A percentile compares a stretch with the other conserved stretches of the same genome.
Evolutionary conservation across 345 rosid species (phyloP).

Genomic region (Hibiscus syriacus): DNA sequence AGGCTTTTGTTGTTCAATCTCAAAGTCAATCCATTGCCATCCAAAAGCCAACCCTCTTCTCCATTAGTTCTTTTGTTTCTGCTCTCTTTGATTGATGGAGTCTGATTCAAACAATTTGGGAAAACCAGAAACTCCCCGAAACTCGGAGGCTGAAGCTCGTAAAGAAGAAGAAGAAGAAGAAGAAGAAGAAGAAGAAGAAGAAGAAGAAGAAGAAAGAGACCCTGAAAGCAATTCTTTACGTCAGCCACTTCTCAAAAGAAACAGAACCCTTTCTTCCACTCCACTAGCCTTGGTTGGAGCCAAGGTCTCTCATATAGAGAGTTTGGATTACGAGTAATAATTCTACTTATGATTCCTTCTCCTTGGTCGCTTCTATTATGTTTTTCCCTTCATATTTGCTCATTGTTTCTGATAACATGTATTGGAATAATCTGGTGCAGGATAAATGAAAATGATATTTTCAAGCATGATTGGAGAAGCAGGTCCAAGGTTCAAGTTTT

Average conservation of each 20-base stretch:
- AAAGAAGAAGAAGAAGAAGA: conserved; percentile 32
- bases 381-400: background rate
- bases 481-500: conserved; percentile 74
- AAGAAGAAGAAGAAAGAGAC: conserved; percentile 45
- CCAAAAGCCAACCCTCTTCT: conserved; percentile 6
- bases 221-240: conserved; percentile 53
- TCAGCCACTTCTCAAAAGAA: conserved; percentile 72
- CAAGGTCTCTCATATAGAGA: conserved; percentile 78
- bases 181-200: no score
- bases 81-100: conserved; percentile 30
- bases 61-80: background rate
- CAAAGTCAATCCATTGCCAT: conserved; percentile 13
- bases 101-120: conserved; percentile 23
- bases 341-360: background rate
- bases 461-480: conserved; percentile 96
- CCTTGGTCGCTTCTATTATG: background rate
- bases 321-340: conserved; percentile 84
- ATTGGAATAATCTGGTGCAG: conserved; percentile 27
- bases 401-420: background rate
- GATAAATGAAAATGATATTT: conserved; percentile 85
- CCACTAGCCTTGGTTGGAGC: conserved; percentile 83
- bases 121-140: conserved; percentile 14
- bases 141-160: conserved; percentile 21
- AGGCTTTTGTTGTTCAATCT: conserved; percentile 15
- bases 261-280: conserved; percentile 61